Base-by-base conservation (phyloP, 352 stramenopile genomes). In the Thalassiosira ordinaria region DNA sequence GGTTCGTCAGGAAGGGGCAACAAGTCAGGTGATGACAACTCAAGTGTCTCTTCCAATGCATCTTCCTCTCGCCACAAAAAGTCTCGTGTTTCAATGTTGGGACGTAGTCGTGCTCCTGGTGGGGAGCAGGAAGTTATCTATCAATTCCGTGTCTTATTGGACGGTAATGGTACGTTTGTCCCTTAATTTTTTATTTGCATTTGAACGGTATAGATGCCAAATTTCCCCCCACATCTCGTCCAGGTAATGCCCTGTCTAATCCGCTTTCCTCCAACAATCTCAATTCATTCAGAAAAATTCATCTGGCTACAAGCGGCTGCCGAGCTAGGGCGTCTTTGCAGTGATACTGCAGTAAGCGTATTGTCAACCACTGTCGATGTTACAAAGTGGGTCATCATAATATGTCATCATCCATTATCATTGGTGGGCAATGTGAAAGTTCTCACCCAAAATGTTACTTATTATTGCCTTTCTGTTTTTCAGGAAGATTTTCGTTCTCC, bases 291-390 rank as follows among this genome's bases (percentile, higher is more conserved):
- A n/a, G 74, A 82, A 51, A 82, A 82, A 22, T 82, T 82, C 46
- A 77, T 82, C 31, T 82, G 74, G 74, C 59, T 82, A 20, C 47
- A 73, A 72, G 74, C 74, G 37, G 74, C 74, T 56, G 33, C 65
- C 7, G 74, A 82, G 66, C 41, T 82, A 16, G 52, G 52, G 4
- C 65, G 74, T 2, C 52, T 82, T 0, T 41, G 37, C 46, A 39
- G 41, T 63, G 60, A 66, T 27, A 64, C 16, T 62, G 74, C 66
- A 1, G 31, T 57, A 24, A 74, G 26, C 49, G 69, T 31, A 18
- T 22, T 49, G 14, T 47, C n/a, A 39, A 6, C 29, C 33, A 62
- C 65, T 31, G 51, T 55, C 41, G 27, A 29, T 60, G 65, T 64
- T 9, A 72, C 46, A 2, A 70, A 71, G 63, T 74, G 22, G 37